phyloP scores from a whole-genome alignment of 345 rosid genomes.

The Turritis glabra region DNA sequence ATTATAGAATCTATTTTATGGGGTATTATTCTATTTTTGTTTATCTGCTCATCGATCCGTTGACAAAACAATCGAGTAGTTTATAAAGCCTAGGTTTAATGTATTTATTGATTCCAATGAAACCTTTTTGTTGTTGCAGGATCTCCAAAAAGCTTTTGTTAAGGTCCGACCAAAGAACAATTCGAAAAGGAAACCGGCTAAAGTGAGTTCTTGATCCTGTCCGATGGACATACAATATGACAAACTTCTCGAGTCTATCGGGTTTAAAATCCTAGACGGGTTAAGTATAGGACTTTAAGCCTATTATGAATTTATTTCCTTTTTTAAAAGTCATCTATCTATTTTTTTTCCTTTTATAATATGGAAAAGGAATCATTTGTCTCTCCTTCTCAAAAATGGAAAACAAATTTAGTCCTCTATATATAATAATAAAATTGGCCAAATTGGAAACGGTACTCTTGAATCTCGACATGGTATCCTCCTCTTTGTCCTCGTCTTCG shows the following conservation, averaged over 20 bases:
- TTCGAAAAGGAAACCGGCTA: constrained; percentile 35
- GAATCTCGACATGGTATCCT: neutral
- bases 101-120: neutral
- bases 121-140: constrained; percentile 27
- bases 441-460: neutral
- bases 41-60: neutral
- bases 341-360: neutral
- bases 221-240: neutral
- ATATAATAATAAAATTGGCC: neutral
- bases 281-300: neutral
- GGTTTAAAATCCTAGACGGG: neutral
- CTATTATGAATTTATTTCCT: neutral
- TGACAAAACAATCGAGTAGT: neutral
- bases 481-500: neutral
- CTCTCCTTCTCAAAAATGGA: neutral
- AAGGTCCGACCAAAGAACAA: constrained; percentile 42
- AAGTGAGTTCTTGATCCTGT: constrained; percentile 26
- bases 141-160: constrained; percentile 37
- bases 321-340: too few relatives aligned
- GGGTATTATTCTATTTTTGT: neutral
- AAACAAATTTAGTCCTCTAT: neutral
- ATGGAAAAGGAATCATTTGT: neutral
- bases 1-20: neutral
- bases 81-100: neutral
- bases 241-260: neutral